Evolutionary conservation across 164 flowering plant species (phyloP), one percentile per base, ranked within the genome.

Genomic region (Amborella trichopoda): DNA sequence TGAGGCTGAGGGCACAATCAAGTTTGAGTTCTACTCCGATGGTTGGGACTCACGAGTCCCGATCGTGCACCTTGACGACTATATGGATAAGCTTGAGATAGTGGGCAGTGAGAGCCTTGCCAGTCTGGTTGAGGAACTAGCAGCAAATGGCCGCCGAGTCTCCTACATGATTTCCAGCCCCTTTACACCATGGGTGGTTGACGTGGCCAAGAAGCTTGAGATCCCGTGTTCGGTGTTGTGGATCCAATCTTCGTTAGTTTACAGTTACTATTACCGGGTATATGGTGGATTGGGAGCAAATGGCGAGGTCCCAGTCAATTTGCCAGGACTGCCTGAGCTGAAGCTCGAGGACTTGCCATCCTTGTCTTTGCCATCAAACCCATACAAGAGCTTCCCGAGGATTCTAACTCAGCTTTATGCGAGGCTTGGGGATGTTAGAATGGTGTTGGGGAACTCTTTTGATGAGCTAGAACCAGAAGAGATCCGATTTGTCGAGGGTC

Each of bases 321-420:
- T 55, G 44, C 59, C 62, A 5, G 67, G 66, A 23, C 40, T 66
- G 48, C 66, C 70, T 19, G 8, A 26, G n/a, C 39, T 66, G n/a
- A 12, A 36, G 10, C 8, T 32, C 8, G 0, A 13, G 10, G 63
- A 66, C 4, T 21, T 61, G 30, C 57, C 60, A 1, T 41, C 56
- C 10, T 56, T 57, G 38, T 18, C 58, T 17, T 32, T 13, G 16
- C n/a, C 48, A 8, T 16, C 32, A 0, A 44, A 32, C 3, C 16
- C 22, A 1, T 44, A 39, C 0, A 25, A 23, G 1, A 20, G 26
- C 27, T 12, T 49, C 2, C 4, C 26, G 3, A 10, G 27, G 6
- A 11, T 50, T 9, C 3, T 39, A 26, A 23, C 4, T 2, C 30
- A 39, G 10, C 26, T 37, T 34, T 12, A 3, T 14, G 34, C 25